Evolutionary conservation across 805 yeast genomes (phyloP), one percentile per base, ranked within the genome.

Genomic region (Candida pseudofarinosa): DNA sequence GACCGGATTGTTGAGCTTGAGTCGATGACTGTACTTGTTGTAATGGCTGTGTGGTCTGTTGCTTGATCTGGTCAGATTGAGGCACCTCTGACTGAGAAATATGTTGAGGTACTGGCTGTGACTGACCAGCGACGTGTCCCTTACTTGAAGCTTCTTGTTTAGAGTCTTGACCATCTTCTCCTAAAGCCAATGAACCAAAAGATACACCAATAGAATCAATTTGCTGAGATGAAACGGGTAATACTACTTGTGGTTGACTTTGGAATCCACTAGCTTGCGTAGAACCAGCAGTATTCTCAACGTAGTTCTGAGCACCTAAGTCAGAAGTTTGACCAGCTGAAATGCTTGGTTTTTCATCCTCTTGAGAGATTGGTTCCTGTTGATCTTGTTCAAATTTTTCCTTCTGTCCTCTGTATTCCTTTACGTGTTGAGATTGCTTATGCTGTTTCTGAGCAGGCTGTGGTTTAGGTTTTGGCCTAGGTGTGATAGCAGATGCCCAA

Each of bases 401-500:
- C 23, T 33, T 35, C 32, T 39, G 35, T 23, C 35, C 34, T 33
- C 28, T 23, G 6, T 6, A 7, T n/a, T 86, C 54, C 34, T 32
- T 13, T 32, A 7, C 69, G 58, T 85, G 91, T 90, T 1, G 90
- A 91, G 58, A 52, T 47, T 40, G 53, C 42, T 35, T 44, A 48
- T 41, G 51, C 50, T 32, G 34, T 6, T 32, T 32, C 13, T 32
- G 34, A 32, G 17, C 58, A 51, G 53, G 53, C 45, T 19, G 41
- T 44, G 31, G 69, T 55, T 74, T 72, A 36, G 88, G 82, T 43
- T 62, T 61, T 39, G 67, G 62, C 53, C 67, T 68, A 34, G 73
- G 74, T 42, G 73, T 64, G 40, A 83, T 82, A 53, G 83, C 78
- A 14, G 89, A 77, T 23, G 88, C 88, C 86, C 88, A 83, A 4